Percentiles rank a stretch among this genome's conserved stretches.
Evolutionary conservation across 352 stramenopile genomes (phyloP).

Genomic region (Halophytophthora batemanensis): DNA sequence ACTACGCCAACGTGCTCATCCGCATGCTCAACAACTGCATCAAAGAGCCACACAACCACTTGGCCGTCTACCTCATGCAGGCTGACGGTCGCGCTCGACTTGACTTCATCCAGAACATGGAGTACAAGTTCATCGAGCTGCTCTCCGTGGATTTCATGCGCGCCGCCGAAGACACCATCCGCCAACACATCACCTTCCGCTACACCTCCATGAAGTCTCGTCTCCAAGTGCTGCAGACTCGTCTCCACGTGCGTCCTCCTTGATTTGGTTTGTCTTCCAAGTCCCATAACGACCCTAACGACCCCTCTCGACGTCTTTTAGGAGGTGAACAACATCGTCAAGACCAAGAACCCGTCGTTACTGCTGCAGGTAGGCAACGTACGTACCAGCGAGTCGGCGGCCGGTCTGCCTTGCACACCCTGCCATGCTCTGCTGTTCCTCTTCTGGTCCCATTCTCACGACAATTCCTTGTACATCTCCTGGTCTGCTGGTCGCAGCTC

Average conservation of each 20-base stretch:
- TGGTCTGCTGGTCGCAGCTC: constrained; percentile 28
- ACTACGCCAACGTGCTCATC: constrained; percentile 93
- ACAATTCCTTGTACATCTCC: not conserved
- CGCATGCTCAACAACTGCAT: constrained; percentile 96
- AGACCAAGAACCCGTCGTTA: constrained; percentile 93
- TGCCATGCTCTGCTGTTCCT: not conserved
- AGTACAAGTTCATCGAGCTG: constrained; percentile 96
- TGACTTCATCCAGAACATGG: constrained; percentile 96
- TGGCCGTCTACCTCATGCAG: constrained; percentile 93
- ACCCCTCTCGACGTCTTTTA: constrained; percentile 10
- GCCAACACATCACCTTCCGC: constrained; percentile 91
- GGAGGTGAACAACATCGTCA: constrained; percentile 94
- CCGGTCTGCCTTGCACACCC: too few species aligned
- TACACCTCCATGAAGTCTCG: constrained; percentile 94
- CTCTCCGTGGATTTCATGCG: constrained; percentile 90
- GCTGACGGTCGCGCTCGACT: constrained; percentile 87
- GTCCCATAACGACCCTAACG: not conserved
- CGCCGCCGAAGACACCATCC: constrained; percentile 87
- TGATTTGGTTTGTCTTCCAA: not conserved
- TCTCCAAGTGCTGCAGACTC: constrained; percentile 88
- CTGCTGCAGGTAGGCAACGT: constrained; percentile 79
- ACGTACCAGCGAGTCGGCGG: not conserved
- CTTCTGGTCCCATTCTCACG: not conserved
- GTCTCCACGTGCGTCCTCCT: constrained; percentile 64
- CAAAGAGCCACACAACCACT: constrained; percentile 92